Evolutionary conservation across 225 moss, liverwort and hornwort species (phyloP), one percentile per base, ranked within the genome.

Genomic region (Anthoceros angustus): DNA sequence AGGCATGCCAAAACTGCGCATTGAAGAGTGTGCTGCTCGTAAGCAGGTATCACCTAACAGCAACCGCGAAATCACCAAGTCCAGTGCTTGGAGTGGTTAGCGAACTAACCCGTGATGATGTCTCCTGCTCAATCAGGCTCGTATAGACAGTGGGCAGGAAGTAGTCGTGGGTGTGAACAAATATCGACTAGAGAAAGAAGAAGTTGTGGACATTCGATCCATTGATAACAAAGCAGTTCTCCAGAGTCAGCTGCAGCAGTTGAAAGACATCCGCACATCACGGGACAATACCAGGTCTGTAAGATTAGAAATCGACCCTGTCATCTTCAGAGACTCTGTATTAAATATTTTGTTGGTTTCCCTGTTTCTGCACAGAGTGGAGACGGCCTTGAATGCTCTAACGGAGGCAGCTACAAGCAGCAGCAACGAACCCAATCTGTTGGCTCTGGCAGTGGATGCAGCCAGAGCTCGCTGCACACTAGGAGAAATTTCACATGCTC

Each of bases 401-500:
- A 67, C 77, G 67, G 63, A 68, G 21, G 77, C 77, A 26, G 77
- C 77, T 14, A 71, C 70, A 62, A 70, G 41, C 41, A 42, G 66
- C 40, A 67, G 69, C 32, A 73, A 67, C 61, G 70, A 73, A 15
- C 62, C 77, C 50, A 77, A 77, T 67, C 66, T 77, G 6, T 67
- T 77, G 32, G 55, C 70, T 50, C 64, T 77, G 49, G 77, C 77
- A n/a, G 70, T 77, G 32, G 73, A 70, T 48, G 77, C 77, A 62
- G 77, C 77, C 42, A 73, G 73, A 71, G 65, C 64, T 8, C 73
- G 77, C 4, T 77, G 77, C 69, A 73, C 73, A 21, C 70, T 77
- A 23, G 77, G 77, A 67, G 77, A 77, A 64, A 77, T 77, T 60
- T 77, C 70, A 12, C 70, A 77, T 62, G 73, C 77, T 15, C 67